Conservation (phyloP, 2,329 filamentous ascomycete species). For the Phialocephala sp. region DNA sequence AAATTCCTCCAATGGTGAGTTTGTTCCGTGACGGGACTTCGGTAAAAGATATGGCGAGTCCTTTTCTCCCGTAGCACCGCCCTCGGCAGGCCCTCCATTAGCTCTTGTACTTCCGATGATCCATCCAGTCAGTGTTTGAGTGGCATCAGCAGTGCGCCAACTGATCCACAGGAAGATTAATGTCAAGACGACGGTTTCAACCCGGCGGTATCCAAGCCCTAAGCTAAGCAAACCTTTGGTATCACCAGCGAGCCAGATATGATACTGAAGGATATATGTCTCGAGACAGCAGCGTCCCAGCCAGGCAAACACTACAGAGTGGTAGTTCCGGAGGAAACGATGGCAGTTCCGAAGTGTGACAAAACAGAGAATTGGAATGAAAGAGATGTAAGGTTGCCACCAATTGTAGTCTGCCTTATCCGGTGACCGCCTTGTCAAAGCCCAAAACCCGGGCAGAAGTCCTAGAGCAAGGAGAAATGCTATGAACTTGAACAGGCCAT, state of each 20-base stretch:
- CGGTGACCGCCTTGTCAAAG: conserved; percentile 32
- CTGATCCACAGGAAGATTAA: conserved; percentile 51
- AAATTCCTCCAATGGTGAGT: background rate
- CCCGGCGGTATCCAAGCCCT: conserved; percentile 41
- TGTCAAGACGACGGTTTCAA: conserved; percentile 48
- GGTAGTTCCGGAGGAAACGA: conserved; percentile 47
- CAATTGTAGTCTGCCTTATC: conserved; percentile 53
- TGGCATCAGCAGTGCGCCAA: conserved; percentile 46
- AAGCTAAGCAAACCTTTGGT: conserved; percentile 55
- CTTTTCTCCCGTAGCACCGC: conserved; percentile 17
- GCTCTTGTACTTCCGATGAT: conserved; percentile 38
- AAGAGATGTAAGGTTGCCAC: conserved; percentile 59
- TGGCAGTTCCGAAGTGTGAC: conserved; percentile 58
- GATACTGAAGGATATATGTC: conserved; percentile 64
- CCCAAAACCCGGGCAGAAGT: conserved; percentile 34
- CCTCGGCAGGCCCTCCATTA: conserved; percentile 5
- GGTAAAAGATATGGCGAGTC: conserved; percentile 22
- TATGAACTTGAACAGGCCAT: conserved; percentile 22
- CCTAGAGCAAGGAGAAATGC: conserved; percentile 31
- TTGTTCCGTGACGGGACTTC: conserved; percentile 8
- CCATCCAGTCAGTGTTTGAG: conserved; percentile 46
- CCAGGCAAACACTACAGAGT: conserved; percentile 56
- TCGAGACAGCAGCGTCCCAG: conserved; percentile 63
- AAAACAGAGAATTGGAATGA: conserved; percentile 58
- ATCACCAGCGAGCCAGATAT: conserved; percentile 66